Evolutionary conservation across 129 eudicot genomes (phyloP).

Genomic region (Pittosporum tobira): DNA sequence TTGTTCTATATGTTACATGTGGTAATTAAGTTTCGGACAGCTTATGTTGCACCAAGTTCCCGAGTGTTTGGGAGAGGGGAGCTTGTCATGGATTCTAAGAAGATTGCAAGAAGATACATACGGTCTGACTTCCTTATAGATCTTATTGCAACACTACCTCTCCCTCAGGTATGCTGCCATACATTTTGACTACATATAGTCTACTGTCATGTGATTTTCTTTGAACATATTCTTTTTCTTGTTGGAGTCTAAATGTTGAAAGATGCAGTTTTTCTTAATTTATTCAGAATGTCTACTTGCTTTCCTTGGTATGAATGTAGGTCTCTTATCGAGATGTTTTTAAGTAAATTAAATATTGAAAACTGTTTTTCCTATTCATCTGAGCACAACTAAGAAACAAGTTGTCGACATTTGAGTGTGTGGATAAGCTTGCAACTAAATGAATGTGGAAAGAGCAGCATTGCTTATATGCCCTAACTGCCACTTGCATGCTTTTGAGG

Average conservation of each 20-base stretch:
- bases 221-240: too few relatives aligned
- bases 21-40: conserved; percentile 82
- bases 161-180: conserved; percentile 70
- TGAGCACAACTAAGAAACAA: too few relatives aligned
- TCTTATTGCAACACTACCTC: conserved; percentile 91
- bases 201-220: neutral
- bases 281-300: neutral
- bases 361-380: too few relatives aligned
- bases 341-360: conserved; percentile 45
- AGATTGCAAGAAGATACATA: conserved; percentile 72
- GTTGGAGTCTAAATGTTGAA: neutral
- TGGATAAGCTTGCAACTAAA: too few relatives aligned
- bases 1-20: conserved; percentile 80
- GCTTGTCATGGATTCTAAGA: conserved; percentile 92
- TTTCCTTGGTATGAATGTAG: neutral
- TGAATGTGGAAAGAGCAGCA: too few relatives aligned
- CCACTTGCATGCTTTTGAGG: too few relatives aligned
- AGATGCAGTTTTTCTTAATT: neutral
- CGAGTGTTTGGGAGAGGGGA: conserved; percentile 96
- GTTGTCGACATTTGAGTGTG: too few relatives aligned
- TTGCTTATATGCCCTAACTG: too few relatives aligned
- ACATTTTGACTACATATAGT: neutral
- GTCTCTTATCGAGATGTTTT: neutral
- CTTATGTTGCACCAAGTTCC: conserved; percentile 92
- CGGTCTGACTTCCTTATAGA: conserved; percentile 82